Evolutionary conservation across 2,329 filamentous ascomycete genomes (phyloP), one percentile per base, ranked within the genome.

Genomic region (Cladosporium halotolerans): DNA sequence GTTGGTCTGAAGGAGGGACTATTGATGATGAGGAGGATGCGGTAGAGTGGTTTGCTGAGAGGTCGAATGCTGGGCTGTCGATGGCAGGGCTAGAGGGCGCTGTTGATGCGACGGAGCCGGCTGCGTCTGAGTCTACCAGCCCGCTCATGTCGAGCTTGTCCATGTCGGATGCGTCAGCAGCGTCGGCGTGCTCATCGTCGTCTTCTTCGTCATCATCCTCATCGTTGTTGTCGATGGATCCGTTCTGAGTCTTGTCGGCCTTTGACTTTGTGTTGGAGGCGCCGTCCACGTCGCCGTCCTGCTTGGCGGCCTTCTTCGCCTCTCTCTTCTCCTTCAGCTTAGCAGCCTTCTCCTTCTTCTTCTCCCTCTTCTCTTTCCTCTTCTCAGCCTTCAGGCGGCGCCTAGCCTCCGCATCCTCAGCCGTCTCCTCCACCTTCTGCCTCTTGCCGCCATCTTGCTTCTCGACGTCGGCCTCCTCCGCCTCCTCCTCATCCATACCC

Each of bases 11-110:
- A 13, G 70, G 68, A 8, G 72, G 71, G 45, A 68, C 58, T 48
- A 74, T 68, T 7, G 75, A 77, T 40, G 75, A 76, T 42, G 72
- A 70, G 2, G 75, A 77, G 9, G 75, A 77, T 36, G 73, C 66
- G 53, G 66, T 62, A 46, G 72, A 73, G 31, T 67, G 66, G 50
- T 70, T 67, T 39, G 66, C 64, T 60, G 72, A 57, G 44, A 66
- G 63, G 58, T 72, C 69, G 52, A 70, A 67, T 41, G 70, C 68
- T 55, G 73, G 68, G 36, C 73, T 75, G 47, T 70, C 63, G 50
- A 65, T 57, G 6, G 55, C 58, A 43, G 70, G 66, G 52, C 66
- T 70, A 50, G 68, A 64, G 10, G 70, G 67, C 55, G 62, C 66
- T 42, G 69, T 70, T 41, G 66, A 68, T 28, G 58, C 62, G 23